Conservation (phyloP, 2,329 filamentous ascomycete genomes). For the Zymoseptoria crescenta region DNA sequence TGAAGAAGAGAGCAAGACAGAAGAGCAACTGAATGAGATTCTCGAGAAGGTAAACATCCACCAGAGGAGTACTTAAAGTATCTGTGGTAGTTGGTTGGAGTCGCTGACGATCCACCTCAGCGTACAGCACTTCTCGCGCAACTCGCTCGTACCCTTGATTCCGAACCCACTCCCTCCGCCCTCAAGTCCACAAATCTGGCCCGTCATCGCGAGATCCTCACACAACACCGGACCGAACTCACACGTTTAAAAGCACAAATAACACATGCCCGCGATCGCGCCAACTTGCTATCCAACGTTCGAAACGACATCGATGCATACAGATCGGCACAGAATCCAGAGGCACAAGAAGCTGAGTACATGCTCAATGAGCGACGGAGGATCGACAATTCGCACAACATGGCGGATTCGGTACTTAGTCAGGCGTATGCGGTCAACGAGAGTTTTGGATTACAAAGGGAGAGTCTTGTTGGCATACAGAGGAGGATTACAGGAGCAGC, state of each 20-base stretch:
- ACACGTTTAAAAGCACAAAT: slow-evolving; percentile 65
- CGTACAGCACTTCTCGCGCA: slow-evolving; percentile 74
- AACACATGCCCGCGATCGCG: slow-evolving; percentile 70
- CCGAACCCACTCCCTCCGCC: slow-evolving; percentile 82
- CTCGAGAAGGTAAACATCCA: slow-evolving; percentile 60
- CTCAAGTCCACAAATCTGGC: slow-evolving; percentile 96
- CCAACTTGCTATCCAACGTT: slow-evolving; percentile 84
- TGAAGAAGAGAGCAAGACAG: slow-evolving; percentile 72
- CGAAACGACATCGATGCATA: slow-evolving; percentile 88
- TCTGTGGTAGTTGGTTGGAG: not conserved
- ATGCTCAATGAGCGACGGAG: slow-evolving; percentile 85
- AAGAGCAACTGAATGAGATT: slow-evolving; percentile 74
- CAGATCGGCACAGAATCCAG: slow-evolving; percentile 62
- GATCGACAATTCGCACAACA: slow-evolving; percentile 81
- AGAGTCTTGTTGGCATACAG: slow-evolving; percentile 83
- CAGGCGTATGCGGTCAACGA: slow-evolving; percentile 97
- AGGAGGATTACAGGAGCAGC: slow-evolving; percentile 82
- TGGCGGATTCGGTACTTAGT: slow-evolving; percentile 82
- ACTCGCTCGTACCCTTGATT: slow-evolving; percentile 83
- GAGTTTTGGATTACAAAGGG: slow-evolving; percentile 76
- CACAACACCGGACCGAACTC: slow-evolving; percentile 79
- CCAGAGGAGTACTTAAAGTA: not conserved
- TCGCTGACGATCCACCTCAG: slow-evolving; percentile 37
- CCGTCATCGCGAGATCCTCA: slow-evolving; percentile 81
- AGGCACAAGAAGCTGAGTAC: slow-evolving; percentile 83